A percentile compares a stretch with the other conserved stretches of the same genome.
phyloP scores from a whole-genome alignment of 768 basidiomycete species.

The Xanthoconium purpureum region DNA sequence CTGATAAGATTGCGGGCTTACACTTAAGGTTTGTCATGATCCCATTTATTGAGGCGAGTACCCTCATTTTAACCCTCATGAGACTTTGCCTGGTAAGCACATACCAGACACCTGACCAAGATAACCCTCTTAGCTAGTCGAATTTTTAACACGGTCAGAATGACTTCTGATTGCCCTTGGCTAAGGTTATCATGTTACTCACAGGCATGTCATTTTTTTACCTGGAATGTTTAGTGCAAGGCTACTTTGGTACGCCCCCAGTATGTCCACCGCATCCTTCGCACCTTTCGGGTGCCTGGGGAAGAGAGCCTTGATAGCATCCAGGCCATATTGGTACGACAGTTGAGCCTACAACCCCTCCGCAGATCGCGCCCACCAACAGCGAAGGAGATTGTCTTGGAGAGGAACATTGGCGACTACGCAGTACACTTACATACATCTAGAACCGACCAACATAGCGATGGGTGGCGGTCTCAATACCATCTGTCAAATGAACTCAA shows the following conservation, averaged over 20 bases:
- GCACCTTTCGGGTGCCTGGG: not conserved
- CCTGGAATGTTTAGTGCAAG: not conserved
- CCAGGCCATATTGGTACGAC: not conserved
- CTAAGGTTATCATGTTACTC: conserved; percentile 14
- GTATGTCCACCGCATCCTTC: not conserved
- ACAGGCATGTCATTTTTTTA: conserved; percentile 2
- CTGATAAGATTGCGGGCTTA: conserved; percentile 11
- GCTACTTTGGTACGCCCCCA: not conserved
- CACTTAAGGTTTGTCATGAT: conserved; percentile 19
- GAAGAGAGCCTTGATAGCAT: not conserved
- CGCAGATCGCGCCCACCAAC: not conserved
- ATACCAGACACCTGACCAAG: conserved; percentile 23
- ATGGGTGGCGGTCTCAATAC: conserved; percentile 4
- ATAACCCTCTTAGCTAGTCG: conserved; percentile 20
- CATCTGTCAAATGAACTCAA: conserved; percentile 2
- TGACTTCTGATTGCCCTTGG: not conserved
- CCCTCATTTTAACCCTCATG: conserved; percentile 9
- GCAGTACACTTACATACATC: no score
- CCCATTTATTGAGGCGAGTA: conserved; percentile 9
- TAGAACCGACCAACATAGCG: not conserved
- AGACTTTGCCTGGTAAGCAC: conserved; percentile 19
- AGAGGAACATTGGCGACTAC: not conserved
- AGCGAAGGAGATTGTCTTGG: not conserved
- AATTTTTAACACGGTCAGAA: conserved; percentile 8
- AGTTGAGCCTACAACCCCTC: not conserved